These are phyloP conservation scores for Acanthamoeba sp. DNA, from an alignment of 208 protist species.

Conservation along the genomic window DNA sequence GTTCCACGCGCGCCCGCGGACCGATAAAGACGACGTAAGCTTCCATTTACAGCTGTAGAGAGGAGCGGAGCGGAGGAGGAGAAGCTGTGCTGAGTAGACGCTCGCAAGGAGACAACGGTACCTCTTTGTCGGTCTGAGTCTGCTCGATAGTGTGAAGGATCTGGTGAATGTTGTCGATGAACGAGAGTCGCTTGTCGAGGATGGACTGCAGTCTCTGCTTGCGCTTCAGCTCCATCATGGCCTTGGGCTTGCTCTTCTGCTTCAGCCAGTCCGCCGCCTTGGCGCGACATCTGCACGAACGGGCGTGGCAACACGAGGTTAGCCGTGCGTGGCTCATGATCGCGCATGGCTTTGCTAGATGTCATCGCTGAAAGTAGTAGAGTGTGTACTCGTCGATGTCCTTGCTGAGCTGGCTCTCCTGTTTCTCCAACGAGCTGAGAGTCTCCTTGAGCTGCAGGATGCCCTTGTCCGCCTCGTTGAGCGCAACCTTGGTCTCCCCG, in stretches of 20 bases:
- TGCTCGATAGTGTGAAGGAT: conserved; percentile 53
- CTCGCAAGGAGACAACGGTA: too few species aligned
- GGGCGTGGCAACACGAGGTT: too few species aligned
- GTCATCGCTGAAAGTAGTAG: neutral
- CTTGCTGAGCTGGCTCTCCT: neutral
- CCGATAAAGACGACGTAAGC: too few species aligned
- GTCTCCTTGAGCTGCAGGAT: conserved; percentile 48
- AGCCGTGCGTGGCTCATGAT: too few species aligned
- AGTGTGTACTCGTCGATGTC: conserved; percentile 1
- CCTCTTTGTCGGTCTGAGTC: conserved; percentile 51
- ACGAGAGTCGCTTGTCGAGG: conserved; percentile 4
- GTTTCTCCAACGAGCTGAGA: conserved; percentile 6
- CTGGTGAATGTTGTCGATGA: conserved; percentile 55
- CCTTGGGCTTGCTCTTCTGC: conserved; percentile 16
- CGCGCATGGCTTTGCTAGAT: too few species aligned
- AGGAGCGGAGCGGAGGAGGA: too few species aligned
- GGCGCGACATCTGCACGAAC: neutral
- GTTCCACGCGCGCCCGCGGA: too few species aligned
- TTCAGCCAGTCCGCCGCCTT: conserved; percentile 15
- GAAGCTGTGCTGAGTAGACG: too few species aligned
- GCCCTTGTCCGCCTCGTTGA: conserved; percentile 40
- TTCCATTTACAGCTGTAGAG: too few species aligned
- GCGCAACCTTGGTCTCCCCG: neutral
- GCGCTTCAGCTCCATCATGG: conserved; percentile 3
- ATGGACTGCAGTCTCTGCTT: conserved; percentile 29